Evolutionary conservation across 2,329 filamentous ascomycete genomes (phyloP), one percentile per base, ranked within the genome.

Genomic region (Hypoxylon rubiginosum): DNA sequence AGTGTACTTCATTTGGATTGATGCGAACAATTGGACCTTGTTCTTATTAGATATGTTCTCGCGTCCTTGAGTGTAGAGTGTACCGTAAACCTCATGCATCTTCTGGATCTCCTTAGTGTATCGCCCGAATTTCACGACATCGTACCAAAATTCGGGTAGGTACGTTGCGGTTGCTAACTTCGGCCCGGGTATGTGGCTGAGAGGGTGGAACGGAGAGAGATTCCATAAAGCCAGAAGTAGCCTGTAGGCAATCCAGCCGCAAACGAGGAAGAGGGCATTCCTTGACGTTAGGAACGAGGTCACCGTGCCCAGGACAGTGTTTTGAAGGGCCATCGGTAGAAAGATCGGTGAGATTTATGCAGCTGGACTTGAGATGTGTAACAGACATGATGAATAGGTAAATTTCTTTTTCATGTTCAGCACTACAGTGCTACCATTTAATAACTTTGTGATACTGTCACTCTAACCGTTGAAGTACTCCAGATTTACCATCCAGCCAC

Each of bases 41-140:
- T 24, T 24, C 21, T 24, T 24, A 17, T 39, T 26, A 24, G 45
- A 48, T n/a, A 6, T 13, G 15, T 6, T 39, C 34, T 15, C 6
- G 13, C 2, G 13, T 41, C 19, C 17, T 43, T 7, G 10, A 28
- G 8, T 17, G 21, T 8, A 39, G 15, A 36, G 10, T 19, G 24
- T 52, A 71, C 71, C 71, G 45, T 71, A 71, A 8, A 46, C 61
- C n/a, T 69, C 49, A 41, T 72, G 71, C 69, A 68, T 63, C 32
- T 32, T 66, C 36, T 28, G 36, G 17, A 72, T 72, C 45, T 68
- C 53, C 10, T 48, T 34, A 4, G 68, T 68, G 43, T 71, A 71
- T 30, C 49, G 41, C 0, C 68, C 70, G 30, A 50, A 39, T n/a
- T 28, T 54, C 28, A 72, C 41, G 7, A 55, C 30, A 21, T 72